Conservation (phyloP, 768 basidiomycete genomes). For the Amanita rimosa region DNA sequence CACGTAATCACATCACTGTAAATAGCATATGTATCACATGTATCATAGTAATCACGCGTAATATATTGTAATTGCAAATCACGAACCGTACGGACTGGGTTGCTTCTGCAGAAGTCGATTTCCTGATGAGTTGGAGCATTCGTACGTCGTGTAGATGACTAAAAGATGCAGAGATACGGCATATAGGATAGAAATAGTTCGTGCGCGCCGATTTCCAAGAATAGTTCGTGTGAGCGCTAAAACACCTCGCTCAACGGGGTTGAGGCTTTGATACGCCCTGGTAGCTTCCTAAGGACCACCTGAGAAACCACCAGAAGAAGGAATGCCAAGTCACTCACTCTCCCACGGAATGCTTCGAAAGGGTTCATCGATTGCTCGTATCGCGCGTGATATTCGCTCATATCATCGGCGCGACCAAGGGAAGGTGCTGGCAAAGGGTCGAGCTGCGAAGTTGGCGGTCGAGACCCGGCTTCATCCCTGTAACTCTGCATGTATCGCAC, state of each 20-base stretch:
- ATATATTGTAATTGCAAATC: conserved; percentile 4
- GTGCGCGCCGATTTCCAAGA: conserved; percentile 81
- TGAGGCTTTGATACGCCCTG: conserved; percentile 84
- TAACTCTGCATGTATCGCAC: conserved; percentile 98
- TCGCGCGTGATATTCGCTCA: conserved; percentile 81
- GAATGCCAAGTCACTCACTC: conserved; percentile 44
- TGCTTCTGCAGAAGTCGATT: conserved; percentile 39
- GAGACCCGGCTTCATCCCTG: conserved; percentile 55
- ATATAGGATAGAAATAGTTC: conserved; percentile 84
- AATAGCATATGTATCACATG: conserved; percentile 10
- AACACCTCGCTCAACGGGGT: conserved; percentile 84
- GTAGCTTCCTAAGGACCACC: conserved; percentile 66
- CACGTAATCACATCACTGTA: conserved; percentile 9
- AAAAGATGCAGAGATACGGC: conserved; percentile 71
- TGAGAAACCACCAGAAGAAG: not conserved
- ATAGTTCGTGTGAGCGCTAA: conserved; percentile 78
- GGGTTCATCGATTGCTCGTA: conserved; percentile 99
- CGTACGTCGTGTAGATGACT: conserved; percentile 70
- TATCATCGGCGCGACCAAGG: conserved; percentile 43
- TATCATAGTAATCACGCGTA: conserved; percentile 5
- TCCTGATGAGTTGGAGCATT: conserved; percentile 47
- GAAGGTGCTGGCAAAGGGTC: conserved; percentile 49
- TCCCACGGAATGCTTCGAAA: conserved; percentile 92
- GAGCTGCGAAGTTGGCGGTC: conserved; percentile 50
- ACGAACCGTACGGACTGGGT: conserved; percentile 32